These are phyloP conservation scores for Tulasnella sp. DNA, from an alignment of 768 basidiomycete species.

Conservation along the genomic window DNA sequence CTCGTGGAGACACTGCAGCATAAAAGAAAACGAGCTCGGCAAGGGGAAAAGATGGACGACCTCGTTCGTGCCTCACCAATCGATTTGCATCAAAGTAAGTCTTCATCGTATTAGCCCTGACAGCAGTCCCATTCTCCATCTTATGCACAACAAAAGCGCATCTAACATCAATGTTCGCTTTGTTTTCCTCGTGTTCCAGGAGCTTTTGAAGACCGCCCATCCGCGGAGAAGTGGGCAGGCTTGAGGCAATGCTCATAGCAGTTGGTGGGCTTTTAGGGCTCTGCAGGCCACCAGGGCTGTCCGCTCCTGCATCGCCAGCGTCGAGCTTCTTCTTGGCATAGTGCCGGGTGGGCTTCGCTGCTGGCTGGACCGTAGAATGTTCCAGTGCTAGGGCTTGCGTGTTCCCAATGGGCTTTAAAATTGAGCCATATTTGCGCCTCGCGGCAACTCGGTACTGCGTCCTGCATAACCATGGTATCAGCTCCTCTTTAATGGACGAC, in stretches of 20 bases:
- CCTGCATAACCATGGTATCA: constrained; percentile 91
- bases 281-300: background rate
- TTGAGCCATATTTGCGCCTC: constrained; percentile 37
- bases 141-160: constrained; percentile 51
- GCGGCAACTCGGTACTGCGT: constrained; percentile 61
- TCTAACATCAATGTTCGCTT: constrained; percentile 17
- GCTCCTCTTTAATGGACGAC: constrained; percentile 86
- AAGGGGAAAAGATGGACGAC: background rate
- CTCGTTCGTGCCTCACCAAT: constrained; percentile 54
- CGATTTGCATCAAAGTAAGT: constrained; percentile 81
- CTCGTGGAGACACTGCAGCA: constrained; percentile 20
- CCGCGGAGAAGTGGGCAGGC: constrained; percentile 1
- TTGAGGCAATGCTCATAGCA: background rate
- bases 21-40: background rate
- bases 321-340: constrained; percentile 6
- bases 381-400: constrained; percentile 44
- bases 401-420: constrained; percentile 21
- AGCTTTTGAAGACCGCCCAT: background rate
- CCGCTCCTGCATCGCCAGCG: background rate
- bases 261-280: constrained; percentile 27
- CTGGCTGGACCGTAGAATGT: constrained; percentile 34
- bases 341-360: background rate
- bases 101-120: constrained; percentile 75
- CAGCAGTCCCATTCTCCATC: constrained; percentile 57
- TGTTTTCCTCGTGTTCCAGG: background rate